Conservation (phyloP, 768 basidiomycete species). For the Saitozyma podzolica region DNA sequence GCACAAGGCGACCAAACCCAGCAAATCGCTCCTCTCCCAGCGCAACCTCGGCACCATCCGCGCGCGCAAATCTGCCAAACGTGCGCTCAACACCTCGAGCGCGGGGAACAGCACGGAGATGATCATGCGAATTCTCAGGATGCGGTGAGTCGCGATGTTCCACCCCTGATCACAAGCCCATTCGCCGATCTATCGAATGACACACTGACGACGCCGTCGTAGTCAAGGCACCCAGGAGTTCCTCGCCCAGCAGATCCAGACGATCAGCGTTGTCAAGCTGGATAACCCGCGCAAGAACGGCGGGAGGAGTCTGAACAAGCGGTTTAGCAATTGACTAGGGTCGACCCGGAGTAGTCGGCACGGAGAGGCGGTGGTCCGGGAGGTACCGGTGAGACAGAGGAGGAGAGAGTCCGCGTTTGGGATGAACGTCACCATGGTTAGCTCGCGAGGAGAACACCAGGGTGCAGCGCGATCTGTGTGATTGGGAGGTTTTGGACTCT, state of each 20-base stretch:
- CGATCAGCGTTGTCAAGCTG: conserved; percentile 42
- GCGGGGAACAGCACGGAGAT: conserved; percentile 74
- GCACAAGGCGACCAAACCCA: conserved; percentile 78
- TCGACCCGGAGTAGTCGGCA: too few species aligned
- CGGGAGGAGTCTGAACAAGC: conserved; percentile 12
- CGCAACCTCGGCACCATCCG: conserved; percentile 95
- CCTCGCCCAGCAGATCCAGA: conserved; percentile 44
- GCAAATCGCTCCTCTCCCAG: conserved; percentile 88
- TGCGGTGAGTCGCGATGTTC: conserved; percentile 65
- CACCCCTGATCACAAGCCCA: too few species aligned
- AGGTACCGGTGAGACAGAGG: too few species aligned
- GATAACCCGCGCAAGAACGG: conserved; percentile 33
- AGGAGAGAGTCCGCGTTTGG: too few species aligned
- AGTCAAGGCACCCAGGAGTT: conserved; percentile 48
- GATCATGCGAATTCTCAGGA: conserved; percentile 89
- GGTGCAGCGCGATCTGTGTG: too few species aligned
- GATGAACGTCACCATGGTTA: too few species aligned
- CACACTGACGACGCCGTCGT: not conserved
- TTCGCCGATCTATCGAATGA: not conserved
- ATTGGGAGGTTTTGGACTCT: too few species aligned
- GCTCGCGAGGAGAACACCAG: too few species aligned
- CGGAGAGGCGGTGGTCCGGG: too few species aligned
- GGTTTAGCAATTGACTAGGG: conserved; percentile 4
- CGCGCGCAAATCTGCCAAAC: conserved; percentile 88
- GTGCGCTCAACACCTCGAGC: conserved; percentile 65